phyloP scores from a whole-genome alignment of 208 protist species.

The Leishmania turanica region DNA sequence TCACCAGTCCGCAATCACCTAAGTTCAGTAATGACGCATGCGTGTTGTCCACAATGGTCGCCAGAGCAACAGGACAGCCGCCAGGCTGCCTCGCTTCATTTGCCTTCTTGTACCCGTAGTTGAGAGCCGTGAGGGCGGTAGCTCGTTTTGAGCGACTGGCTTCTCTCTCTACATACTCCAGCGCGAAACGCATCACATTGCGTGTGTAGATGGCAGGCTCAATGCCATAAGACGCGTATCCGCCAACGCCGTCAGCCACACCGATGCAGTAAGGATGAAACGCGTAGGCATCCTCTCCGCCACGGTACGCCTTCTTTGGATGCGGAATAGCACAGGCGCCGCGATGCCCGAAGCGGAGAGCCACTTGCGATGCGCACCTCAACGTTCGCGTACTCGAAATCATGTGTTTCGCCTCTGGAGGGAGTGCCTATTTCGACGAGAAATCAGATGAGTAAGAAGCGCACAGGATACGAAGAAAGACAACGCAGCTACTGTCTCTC shows the following conservation, averaged over 20 bases:
- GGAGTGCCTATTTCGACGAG: neutral
- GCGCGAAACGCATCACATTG: conserved; percentile 73
- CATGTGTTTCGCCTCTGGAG: neutral
- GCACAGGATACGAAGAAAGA: neutral
- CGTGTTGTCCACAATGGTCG: conserved; percentile 58
- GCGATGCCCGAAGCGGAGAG: conserved; percentile 58
- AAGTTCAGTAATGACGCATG: conserved; percentile 84
- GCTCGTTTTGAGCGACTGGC: conserved; percentile 16
- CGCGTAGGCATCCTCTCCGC: conserved; percentile 87
- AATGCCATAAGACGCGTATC: conserved; percentile 68
- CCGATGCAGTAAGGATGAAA: conserved; percentile 73
- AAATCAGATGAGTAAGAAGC: neutral
- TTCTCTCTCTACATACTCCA: conserved; percentile 45
- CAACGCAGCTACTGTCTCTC: neutral
- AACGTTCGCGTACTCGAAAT: neutral
- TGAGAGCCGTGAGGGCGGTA: conserved; percentile 66
- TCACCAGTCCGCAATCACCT: conserved; percentile 81
- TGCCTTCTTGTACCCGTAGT: conserved; percentile 49
- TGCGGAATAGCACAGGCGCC: conserved; percentile 79
- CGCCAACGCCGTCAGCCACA: conserved; percentile 87
- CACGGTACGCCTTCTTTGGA: conserved; percentile 71
- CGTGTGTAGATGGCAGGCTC: conserved; percentile 83
- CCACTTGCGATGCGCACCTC: conserved; percentile 5
- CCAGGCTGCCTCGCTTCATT: conserved; percentile 51
- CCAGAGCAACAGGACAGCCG: conserved; percentile 71